Percentiles rank a stretch among this genome's conserved stretches.
These are phyloP conservation scores for Syzygium jambos DNA, from an alignment of 345 rosid genomes.

Conservation along the genomic window DNA sequence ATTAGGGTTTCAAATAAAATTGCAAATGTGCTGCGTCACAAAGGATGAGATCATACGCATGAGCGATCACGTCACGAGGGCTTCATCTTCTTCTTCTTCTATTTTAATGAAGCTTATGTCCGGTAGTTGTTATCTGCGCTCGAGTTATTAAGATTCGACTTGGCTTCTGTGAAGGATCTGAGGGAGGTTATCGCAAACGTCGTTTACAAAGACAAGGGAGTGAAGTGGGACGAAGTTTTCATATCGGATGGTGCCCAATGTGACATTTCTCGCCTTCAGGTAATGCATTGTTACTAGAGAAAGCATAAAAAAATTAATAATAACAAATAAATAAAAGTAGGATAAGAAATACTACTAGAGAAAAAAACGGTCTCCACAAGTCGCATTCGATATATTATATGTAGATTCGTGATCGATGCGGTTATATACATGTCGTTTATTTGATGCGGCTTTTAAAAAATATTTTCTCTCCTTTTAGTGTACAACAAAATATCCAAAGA, in stretches of 20 bases:
- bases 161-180: slow-evolving; percentile 16
- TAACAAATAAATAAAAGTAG: not conserved
- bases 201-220: slow-evolving; percentile 20
- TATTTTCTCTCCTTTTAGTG: not conserved
- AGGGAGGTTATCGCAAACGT: slow-evolving; percentile 25
- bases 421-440: not conserved
- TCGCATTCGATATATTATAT: not conserved
- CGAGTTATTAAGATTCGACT: not conserved
- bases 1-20: not conserved
- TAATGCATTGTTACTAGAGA: not conserved
- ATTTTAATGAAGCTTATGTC: not conserved
- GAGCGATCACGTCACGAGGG: not conserved
- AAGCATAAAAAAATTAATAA: not conserved
- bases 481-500: not conserved
- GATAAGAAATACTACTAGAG: not conserved
- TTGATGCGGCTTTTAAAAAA: not conserved
- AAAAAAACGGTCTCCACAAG: not conserved
- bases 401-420: not conserved
- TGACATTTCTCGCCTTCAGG: slow-evolving; percentile 47
- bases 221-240: slow-evolving; percentile 24
- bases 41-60: not conserved
- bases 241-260: slow-evolving; percentile 48
- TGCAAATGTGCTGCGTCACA: not conserved
- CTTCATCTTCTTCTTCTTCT: not conserved
- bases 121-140: not conserved